Evolutionary conservation across 1,284 basidiomycete species (phyloP), one percentile per base, ranked within the genome.

Genomic region (Boletus smithii): DNA sequence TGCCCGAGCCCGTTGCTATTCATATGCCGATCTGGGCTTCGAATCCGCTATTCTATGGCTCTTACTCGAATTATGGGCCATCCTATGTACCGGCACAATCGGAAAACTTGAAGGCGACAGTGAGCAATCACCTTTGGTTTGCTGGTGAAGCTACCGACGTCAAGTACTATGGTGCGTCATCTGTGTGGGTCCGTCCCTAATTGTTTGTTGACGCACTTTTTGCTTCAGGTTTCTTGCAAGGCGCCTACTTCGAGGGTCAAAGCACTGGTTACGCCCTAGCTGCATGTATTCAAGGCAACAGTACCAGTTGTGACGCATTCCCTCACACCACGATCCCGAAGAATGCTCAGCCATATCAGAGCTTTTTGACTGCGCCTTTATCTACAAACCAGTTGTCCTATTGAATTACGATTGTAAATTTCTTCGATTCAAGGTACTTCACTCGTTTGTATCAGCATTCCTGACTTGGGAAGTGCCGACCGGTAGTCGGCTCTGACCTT

Each of bases 11-110:
- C 0, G 56, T 69, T 3, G 76, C 73, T 36, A 79, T 87, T 60
- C 70, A 73, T 53, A 77, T 81, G 55, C 74, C 75, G 4, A 66
- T 75, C 7, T 87, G 84, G 85, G 60, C 71, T 33, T 61, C 63
- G 11, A 74, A 85, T 53, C 75, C 76, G 6, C 66, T 85, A 14
- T 83, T 73, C 64, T 73, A 80, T 10, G 85, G 85, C 3, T 77
- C 81, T 7, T 87, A 82, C 58, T 81, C 79, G 13, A 86, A 85
- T 53, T 85, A 83, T 81, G 82, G 82, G 0, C 69, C 81, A 2
- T 70, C 75, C 6, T 81, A 83, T 54, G 62, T 75, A 20, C 70
- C 69, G 9, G 71, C 70, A 23, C 78, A 83, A 48, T 74, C 80
- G 17, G 66, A 71, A 10, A 82, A 84, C 55, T 56, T 85, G 43